These are phyloP conservation scores for Daldinia decipiens DNA, from an alignment of 495 filamentous ascomycete species.

Conservation along the genomic window DNA sequence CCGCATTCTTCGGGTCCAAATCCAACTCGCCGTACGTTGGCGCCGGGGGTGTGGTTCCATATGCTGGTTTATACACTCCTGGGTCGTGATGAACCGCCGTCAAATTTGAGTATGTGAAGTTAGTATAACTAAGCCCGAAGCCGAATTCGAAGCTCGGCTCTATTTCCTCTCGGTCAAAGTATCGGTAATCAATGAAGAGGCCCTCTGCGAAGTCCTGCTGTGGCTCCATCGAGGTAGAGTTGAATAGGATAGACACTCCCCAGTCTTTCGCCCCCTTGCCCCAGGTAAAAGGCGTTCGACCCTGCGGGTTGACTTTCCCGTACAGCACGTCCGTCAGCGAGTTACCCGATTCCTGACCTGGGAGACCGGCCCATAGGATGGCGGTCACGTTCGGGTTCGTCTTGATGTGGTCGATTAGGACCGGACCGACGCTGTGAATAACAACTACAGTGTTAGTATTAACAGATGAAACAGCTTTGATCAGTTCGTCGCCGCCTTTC, in stretches of 20 bases:
- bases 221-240: slow-evolving; percentile 44
- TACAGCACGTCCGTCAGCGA: slow-evolving; percentile 62
- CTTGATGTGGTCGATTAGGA: slow-evolving; percentile 57
- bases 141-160: slow-evolving; percentile 62
- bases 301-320: slow-evolving; percentile 62
- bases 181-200: slow-evolving; percentile 63
- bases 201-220: slow-evolving; percentile 59
- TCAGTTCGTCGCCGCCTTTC: slow-evolving; percentile 63
- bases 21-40: slow-evolving; percentile 50
- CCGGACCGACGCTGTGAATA: slow-evolving; percentile 63
- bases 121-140: slow-evolving; percentile 61
- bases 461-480: slow-evolving; percentile 57
- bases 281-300: slow-evolving; percentile 66
- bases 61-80: slow-evolving; percentile 31
- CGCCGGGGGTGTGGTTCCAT: slow-evolving; percentile 44
- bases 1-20: slow-evolving; percentile 44
- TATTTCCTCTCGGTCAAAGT: slow-evolving; percentile 59
- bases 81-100: slow-evolving; percentile 26
- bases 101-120: slow-evolving; percentile 52
- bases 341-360: slow-evolving; percentile 67
- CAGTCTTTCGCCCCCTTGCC: slow-evolving; percentile 62
- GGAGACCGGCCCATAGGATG: slow-evolving; percentile 64
- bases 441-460: slow-evolving; percentile 67
- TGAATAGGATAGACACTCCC: slow-evolving; percentile 52
- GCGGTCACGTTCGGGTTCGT: slow-evolving; percentile 68